Evolutionary conservation across 345 rosid species (phyloP), one percentile per base, ranked within the genome.

Genomic region (Lepidium didymum): DNA sequence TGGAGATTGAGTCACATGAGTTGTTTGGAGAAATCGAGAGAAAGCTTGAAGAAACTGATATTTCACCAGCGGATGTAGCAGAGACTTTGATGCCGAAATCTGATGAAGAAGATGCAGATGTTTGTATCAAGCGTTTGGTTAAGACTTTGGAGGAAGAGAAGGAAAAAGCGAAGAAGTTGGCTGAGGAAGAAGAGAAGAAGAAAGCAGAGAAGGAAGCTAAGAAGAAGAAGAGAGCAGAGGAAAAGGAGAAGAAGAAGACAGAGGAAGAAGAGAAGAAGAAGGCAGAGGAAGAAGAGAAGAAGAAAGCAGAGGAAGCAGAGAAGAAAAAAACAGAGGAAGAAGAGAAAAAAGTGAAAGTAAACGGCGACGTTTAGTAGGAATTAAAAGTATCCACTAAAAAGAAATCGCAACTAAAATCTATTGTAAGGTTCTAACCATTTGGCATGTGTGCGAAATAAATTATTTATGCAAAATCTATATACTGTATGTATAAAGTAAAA

Each of bases 31-130:
- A 57, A 2, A 72, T 84, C 2, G 14, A 49, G 11, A 62, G 50
- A 8, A 38, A 74, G 72, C 50, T 82, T 16, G 19, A 25, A 1
- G 49, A 78, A 10, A 78, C 64, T 4, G 18, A 58, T 4, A 68
- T 68, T 38, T 74, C 86, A 0, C 86, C 84, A 0, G 84, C 82
- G 1, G 81, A 81, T 74, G 88, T 82, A n/a, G 84, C 75, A 0
- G 84, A 78, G 67, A 78, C 70, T 66, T 31, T 82, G 77, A 78
- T 82, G 86, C 78, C 80, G 0, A 82, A 80, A 44, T 63, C 70
- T 29, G 65, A 37, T 10, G 70, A 66, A 21, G 82, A 70, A 21
- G 62, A 59, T 10, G 77, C 42, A 4, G 75, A 79, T 10, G 19
- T 64, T 35, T 83, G 83, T 49, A 40, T 83, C 23, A 38, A 73